Evolutionary conservation across 352 stramenopile species (phyloP).

Genomic region (Pelagophyceae sp.): DNA sequence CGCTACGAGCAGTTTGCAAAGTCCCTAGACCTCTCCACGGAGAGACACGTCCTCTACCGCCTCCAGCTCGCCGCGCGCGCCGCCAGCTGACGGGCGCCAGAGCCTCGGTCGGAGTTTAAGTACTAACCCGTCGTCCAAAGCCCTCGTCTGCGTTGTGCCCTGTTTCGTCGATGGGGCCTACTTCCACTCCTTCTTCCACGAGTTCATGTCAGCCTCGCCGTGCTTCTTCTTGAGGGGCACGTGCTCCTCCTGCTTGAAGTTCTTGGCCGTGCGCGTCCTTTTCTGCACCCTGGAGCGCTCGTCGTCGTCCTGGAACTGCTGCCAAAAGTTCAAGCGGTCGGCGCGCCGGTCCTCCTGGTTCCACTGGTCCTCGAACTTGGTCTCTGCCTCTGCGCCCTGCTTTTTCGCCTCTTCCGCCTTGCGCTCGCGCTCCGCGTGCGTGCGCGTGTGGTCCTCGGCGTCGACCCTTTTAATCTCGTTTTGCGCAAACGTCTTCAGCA

Average conservation of each 20-base stretch:
- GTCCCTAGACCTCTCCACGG: background rate
- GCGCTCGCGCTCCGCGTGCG: conserved; percentile 18
- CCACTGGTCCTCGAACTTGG: conserved; percentile 26
- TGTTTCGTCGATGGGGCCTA: conserved; percentile 16
- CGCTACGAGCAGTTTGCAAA: background rate
- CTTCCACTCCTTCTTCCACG: conserved; percentile 29
- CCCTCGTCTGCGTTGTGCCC: background rate
- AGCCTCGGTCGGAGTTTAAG: background rate
- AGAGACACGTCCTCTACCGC: background rate
- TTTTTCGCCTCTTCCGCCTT: conserved; percentile 19
- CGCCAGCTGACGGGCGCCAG: too few relatives aligned
- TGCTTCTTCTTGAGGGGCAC: conserved; percentile 13
- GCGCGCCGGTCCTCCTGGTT: conserved; percentile 17
- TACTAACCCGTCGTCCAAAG: too few relatives aligned
- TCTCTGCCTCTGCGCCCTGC: conserved; percentile 17
- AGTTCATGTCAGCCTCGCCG: conserved; percentile 21
- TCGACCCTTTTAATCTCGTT: conserved; percentile 22
- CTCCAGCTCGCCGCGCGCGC: too few relatives aligned
- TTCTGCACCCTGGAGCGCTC: conserved; percentile 13
- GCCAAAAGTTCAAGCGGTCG: conserved; percentile 26
- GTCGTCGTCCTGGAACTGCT: conserved; percentile 25
- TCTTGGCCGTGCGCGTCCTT: conserved; percentile 3
- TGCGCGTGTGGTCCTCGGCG: conserved; percentile 5
- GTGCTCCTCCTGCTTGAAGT: conserved; percentile 25
- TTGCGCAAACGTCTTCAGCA: conserved; percentile 16